Evolutionary conservation across 23 red algal species (phyloP).

Genomic region (Gracilaria caudata): DNA sequence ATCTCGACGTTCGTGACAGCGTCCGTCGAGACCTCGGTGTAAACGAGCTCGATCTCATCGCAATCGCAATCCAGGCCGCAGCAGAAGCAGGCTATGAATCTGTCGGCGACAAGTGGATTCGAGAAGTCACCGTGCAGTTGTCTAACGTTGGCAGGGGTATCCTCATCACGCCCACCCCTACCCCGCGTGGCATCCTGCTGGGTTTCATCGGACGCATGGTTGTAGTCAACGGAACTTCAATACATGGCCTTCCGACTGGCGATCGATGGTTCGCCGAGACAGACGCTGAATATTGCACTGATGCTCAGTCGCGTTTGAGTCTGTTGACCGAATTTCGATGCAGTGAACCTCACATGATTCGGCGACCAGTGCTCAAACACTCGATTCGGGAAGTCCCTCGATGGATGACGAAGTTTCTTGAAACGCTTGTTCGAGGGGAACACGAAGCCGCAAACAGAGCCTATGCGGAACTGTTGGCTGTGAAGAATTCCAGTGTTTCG

Average conservation of each 20-base stretch:
- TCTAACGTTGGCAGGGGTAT: neutral
- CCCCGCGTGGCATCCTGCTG: neutral
- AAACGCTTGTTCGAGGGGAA: neutral
- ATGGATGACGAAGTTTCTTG: constrained; percentile 3
- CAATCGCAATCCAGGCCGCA: constrained; percentile 8
- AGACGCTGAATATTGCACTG: constrained; percentile 7
- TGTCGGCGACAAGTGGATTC: constrained; percentile 35
- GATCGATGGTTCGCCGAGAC: constrained; percentile 22
- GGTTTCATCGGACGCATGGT: constrained; percentile 18
- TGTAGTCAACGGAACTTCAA: neutral
- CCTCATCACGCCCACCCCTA: constrained; percentile 14
- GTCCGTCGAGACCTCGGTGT: neutral
- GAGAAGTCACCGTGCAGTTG: constrained; percentile 30
- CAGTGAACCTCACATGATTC: constrained; percentile 18
- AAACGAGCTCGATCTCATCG: constrained; percentile 16
- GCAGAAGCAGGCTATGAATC: constrained; percentile 21
- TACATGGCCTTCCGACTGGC: constrained; percentile 18
- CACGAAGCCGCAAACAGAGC: neutral
- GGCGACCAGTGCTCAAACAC: constrained; percentile 11
- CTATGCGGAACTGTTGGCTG: neutral
- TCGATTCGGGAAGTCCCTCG: constrained; percentile 9
- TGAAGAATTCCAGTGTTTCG: neutral
- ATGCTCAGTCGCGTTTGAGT: constrained; percentile 25
- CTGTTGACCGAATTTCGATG: neutral
- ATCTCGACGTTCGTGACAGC: constrained; percentile 7